Evolutionary conservation across 345 rosid genomes (phyloP), one percentile per base, ranked within the genome.

Genomic region (Capsella bursapastoris): DNA sequence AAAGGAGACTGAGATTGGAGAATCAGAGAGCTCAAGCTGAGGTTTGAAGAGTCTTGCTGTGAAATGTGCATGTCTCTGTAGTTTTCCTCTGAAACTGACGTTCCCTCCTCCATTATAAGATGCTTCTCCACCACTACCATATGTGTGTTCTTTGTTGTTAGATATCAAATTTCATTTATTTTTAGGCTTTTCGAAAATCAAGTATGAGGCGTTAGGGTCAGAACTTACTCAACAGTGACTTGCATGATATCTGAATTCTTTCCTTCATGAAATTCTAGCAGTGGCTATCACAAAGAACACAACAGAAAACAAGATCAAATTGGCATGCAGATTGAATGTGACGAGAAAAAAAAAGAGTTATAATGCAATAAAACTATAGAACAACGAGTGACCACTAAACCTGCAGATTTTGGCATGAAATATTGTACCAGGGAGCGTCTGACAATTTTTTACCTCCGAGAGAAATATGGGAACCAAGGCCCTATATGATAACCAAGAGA

Each of bases 71-170:
- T 74, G 29, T 53, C 77, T 82, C 55, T 75, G 79, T 35, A 87
- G 93, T 72, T 73, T 86, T 74, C 98, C 98, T 78, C 70, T 82
- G 77, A 93, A 93, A 16, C 86, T 79, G 58, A 90, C 40, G 64
- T 84, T 89, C 45, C 87, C 95, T 74, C 98, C 98, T 67, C 98
- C 93, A 6, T 49, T 84, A 49, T 80, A 90, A 22, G 97, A 93
- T 68, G 84, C 82, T 76, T 86, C 89, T 58, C 72, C 64, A 37
- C 78, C 82, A 74, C 98, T 90, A 58, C 15, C 55, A 76, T 9
- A 37, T 66, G 28, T 40, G 31, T 43, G 47, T 31, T 13, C 57
- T 14, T 40, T 25, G 27, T 14, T 34, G 65, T 55, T 59, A 73
- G 64, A 64, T 29, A 10, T 27, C 29, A 65, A 65, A 51, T 3